Evolutionary conservation across 371 early-diverging fungal species (phyloP).

Genomic region (Nosema muscidifuracis): DNA sequence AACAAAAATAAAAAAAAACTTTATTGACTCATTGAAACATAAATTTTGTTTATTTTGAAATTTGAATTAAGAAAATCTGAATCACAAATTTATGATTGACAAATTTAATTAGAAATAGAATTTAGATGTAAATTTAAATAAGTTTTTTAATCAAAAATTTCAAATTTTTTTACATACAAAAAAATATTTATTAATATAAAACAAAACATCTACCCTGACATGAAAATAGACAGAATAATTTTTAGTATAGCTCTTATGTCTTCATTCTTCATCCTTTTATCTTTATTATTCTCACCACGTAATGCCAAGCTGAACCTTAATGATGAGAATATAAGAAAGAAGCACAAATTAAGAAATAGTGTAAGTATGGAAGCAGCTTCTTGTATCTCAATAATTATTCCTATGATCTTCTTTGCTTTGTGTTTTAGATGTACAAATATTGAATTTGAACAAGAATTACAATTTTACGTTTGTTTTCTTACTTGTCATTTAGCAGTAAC

Average conservation of each 20-base stretch:
- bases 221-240: constrained; percentile 1
- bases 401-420: constrained; percentile 7
- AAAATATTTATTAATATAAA: too few species aligned
- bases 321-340: background rate
- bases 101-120: too few species aligned
- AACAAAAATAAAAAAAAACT: too few species aligned
- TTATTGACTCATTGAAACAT: too few species aligned
- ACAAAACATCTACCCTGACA: too few species aligned
- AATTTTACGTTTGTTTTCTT: constrained; percentile 26
- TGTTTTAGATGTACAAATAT: background rate
- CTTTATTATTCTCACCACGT: background rate
- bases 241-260: background rate
- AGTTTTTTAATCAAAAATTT: too few species aligned
- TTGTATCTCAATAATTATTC: constrained; percentile 14
- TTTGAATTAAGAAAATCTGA: too few species aligned
- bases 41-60: too few species aligned
- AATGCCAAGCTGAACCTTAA: background rate
- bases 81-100: too few species aligned
- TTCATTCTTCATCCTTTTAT: background rate
- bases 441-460: background rate
- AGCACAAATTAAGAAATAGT: background rate
- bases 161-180: too few species aligned
- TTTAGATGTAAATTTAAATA: too few species aligned
- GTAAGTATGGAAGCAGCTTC: background rate
- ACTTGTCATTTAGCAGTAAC: background rate